These are phyloP conservation scores for Trichoderma erinaceum DNA, from an alignment of 495 filamentous ascomycete genomes.

Conservation along the genomic window DNA sequence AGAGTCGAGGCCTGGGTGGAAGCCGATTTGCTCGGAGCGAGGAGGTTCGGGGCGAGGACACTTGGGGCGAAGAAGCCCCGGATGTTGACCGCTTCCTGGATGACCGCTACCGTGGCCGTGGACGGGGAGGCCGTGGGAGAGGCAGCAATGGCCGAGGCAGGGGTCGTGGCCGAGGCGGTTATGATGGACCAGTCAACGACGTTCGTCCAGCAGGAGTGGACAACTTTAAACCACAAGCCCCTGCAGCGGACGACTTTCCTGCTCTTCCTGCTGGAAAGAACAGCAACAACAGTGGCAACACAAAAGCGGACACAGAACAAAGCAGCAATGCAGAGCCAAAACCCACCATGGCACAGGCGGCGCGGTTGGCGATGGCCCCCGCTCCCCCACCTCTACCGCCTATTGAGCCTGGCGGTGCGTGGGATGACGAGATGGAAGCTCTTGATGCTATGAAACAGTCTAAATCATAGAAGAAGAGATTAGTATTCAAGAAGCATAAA, in stretches of 20 bases:
- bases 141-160: slow-evolving; percentile 19
- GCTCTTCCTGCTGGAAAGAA: slow-evolving; percentile 27
- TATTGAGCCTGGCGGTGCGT: slow-evolving; percentile 30
- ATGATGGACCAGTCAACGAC: slow-evolving; percentile 20
- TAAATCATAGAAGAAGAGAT: background rate
- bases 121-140: slow-evolving; percentile 25
- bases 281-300: slow-evolving; percentile 23
- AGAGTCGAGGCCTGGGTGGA: slow-evolving; percentile 24
- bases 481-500: too few species aligned
- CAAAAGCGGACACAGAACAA: slow-evolving; percentile 9
- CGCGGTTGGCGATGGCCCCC: background rate
- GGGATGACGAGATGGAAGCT: slow-evolving; percentile 45
- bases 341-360: slow-evolving; percentile 14
- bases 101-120: slow-evolving; percentile 26
- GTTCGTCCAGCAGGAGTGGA: slow-evolving; percentile 16
- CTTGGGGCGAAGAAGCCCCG: slow-evolving; percentile 19
- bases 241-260: slow-evolving; percentile 36
- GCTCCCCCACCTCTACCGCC: slow-evolving; percentile 24
- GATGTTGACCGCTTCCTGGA: slow-evolving; percentile 24
- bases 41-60: slow-evolving; percentile 23
- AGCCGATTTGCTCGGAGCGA: slow-evolving; percentile 31
- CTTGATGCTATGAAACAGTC: slow-evolving; percentile 25
- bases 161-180: slow-evolving; percentile 19
- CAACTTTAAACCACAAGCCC: slow-evolving; percentile 13
- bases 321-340: slow-evolving; percentile 6